Conservation (phyloP, 2,329 filamentous ascomycete genomes). For the Venturia oleaginea region DNA sequence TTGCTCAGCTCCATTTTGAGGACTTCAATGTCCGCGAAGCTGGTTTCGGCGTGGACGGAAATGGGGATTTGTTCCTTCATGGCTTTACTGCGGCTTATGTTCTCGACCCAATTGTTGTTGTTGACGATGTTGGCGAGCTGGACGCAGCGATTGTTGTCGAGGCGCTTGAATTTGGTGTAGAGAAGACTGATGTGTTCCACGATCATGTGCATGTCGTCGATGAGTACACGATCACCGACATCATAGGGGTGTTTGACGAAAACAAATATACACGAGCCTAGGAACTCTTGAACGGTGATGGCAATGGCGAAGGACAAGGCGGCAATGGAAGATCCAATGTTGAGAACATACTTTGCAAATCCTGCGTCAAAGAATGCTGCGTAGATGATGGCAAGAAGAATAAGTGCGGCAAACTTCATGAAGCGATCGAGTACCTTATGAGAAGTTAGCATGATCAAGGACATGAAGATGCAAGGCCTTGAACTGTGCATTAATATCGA, state of each 20-base stretch:
- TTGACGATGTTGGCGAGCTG: slow-evolving; percentile 29
- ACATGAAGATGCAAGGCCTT: neutral
- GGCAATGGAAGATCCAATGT: slow-evolving; percentile 13
- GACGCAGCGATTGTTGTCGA: slow-evolving; percentile 22
- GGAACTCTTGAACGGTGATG: slow-evolving; percentile 20
- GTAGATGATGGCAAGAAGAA: slow-evolving; percentile 25
- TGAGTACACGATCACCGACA: slow-evolving; percentile 26
- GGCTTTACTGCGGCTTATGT: slow-evolving; percentile 26
- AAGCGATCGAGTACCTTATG: slow-evolving; percentile 23
- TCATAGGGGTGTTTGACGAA: slow-evolving; percentile 26
- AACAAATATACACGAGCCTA: slow-evolving; percentile 21
- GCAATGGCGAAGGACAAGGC: slow-evolving; percentile 21
- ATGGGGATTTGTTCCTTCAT: slow-evolving; percentile 27
- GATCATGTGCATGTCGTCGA: slow-evolving; percentile 21
- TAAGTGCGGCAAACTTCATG: slow-evolving; percentile 22
- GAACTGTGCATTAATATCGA: slow-evolving; percentile 12
- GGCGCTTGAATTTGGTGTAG: slow-evolving; percentile 25
- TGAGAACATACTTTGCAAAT: slow-evolving; percentile 17
- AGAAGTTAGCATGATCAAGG: slow-evolving; percentile 17
- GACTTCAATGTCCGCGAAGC: slow-evolving; percentile 30
- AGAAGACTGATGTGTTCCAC: slow-evolving; percentile 26
- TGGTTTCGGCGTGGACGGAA: slow-evolving; percentile 24
- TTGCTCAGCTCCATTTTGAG: slow-evolving; percentile 26
- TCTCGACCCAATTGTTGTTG: slow-evolving; percentile 30
- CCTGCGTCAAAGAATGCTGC: slow-evolving; percentile 24